These are phyloP conservation scores for Stramenopiles sp. DNA, from an alignment of 352 stramenopile species.

Conservation along the genomic window DNA sequence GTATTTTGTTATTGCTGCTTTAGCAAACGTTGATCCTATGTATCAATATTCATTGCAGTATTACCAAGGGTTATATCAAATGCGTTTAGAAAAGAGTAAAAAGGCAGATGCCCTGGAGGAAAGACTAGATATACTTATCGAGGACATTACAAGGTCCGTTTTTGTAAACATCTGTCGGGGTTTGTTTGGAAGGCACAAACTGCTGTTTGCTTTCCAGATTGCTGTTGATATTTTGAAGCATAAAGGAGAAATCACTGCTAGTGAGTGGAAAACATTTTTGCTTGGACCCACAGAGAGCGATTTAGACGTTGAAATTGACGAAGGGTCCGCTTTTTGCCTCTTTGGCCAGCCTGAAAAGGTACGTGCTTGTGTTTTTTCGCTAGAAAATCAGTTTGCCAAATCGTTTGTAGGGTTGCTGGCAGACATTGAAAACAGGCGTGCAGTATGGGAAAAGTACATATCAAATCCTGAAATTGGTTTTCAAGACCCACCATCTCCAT, in stretches of 20 bases:
- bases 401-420: conserved; percentile 26
- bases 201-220: conserved; percentile 81
- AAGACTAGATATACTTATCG: conserved; percentile 61
- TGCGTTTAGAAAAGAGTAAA: conserved; percentile 51
- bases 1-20: conserved; percentile 74
- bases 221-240: conserved; percentile 58
- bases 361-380: conserved; percentile 20
- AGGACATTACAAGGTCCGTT: conserved; percentile 71
- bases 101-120: conserved; percentile 52
- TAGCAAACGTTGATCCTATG: conserved; percentile 75
- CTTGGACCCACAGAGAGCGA: conserved; percentile 39
- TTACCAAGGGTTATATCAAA: conserved; percentile 71
- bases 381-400: conserved; percentile 18
- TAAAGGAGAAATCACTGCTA: conserved; percentile 36
- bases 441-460: conserved; percentile 44
- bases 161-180: conserved; percentile 79
- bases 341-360: conserved; percentile 11
- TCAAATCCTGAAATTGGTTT: conserved; percentile 4
- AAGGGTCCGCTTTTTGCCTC: background rate
- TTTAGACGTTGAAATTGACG: background rate
- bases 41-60: conserved; percentile 84
- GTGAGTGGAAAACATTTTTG: conserved; percentile 65
- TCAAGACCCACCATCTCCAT: conserved; percentile 13
- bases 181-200: conserved; percentile 82
- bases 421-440: conserved; percentile 30